phyloP scores from a whole-genome alignment of 805 yeast genomes.

The Pichia nanzhaoensis region DNA sequence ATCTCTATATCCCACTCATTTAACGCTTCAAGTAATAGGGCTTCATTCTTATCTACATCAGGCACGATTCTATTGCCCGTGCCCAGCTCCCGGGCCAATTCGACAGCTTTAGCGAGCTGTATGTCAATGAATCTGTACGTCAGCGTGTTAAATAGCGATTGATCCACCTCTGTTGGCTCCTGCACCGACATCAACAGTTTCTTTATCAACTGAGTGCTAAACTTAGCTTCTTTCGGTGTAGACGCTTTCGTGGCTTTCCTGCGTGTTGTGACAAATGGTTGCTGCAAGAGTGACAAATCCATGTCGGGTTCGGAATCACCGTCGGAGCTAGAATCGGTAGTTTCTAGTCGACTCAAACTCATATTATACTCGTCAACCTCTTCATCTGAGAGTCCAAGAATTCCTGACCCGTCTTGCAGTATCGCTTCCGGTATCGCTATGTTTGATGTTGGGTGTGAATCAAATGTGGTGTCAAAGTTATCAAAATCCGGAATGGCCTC shows the following conservation, averaged over 20 bases:
- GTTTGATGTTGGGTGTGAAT: slow-evolving; percentile 23
- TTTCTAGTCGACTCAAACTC: slow-evolving; percentile 2
- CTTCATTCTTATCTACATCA: slow-evolving; percentile 1
- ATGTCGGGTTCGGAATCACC: slow-evolving; percentile 4
- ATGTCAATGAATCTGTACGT: slow-evolving; percentile 32
- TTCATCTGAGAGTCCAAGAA: slow-evolving; percentile 2
- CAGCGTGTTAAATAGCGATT: slow-evolving; percentile 24
- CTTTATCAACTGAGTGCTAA: slow-evolving; percentile 1
- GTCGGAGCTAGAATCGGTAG: neutral
- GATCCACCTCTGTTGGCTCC: neutral
- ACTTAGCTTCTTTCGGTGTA: neutral
- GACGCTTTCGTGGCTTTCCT: neutral
- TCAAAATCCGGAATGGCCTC: neutral
- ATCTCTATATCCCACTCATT: slow-evolving; percentile 14
- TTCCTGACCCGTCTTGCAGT: slow-evolving; percentile 19
- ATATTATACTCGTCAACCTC: slow-evolving; percentile 5
- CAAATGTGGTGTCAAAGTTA: slow-evolving; percentile 1
- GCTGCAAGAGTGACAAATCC: slow-evolving; percentile 16
- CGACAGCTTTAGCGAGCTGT: slow-evolving; percentile 30
- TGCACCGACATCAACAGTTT: neutral
- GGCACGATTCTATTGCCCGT: slow-evolving; percentile 11
- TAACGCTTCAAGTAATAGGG: slow-evolving; percentile 9
- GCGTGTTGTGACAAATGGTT: neutral
- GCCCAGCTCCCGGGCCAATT: slow-evolving; percentile 30
- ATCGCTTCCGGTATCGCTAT: slow-evolving; percentile 32